Evolutionary conservation across 2,329 filamentous ascomycete species (phyloP).

Genomic region (Monilinia laxa): DNA sequence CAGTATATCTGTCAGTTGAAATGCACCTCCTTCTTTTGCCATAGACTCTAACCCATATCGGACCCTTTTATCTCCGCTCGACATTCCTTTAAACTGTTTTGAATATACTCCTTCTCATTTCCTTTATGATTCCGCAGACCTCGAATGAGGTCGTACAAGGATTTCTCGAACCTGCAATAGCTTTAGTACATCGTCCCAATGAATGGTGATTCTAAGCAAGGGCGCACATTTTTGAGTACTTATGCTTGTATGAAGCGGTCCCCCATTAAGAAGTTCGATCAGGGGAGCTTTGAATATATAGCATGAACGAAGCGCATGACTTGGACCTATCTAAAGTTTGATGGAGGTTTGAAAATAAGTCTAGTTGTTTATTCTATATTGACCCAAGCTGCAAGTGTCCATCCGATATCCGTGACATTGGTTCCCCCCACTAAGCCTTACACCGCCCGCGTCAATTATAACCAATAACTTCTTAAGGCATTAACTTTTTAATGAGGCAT

Average conservation of each 20-base stretch:
- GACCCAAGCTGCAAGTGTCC: slow-evolving; percentile 9
- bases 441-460: slow-evolving; percentile 4
- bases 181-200: slow-evolving; percentile 20
- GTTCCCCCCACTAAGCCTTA: slow-evolving; percentile 7
- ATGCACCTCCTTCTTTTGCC: background rate
- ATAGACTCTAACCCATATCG: slow-evolving; percentile 71
- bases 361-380: background rate
- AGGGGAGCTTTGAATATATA: slow-evolving; percentile 4
- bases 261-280: slow-evolving; percentile 21
- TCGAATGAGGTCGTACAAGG: slow-evolving; percentile 96
- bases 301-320: slow-evolving; percentile 16
- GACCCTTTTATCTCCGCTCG: slow-evolving; percentile 86
- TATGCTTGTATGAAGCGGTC: slow-evolving; percentile 9
- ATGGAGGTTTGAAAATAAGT: background rate
- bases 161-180: slow-evolving; percentile 88
- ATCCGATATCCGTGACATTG: background rate
- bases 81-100: slow-evolving; percentile 92
- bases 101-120: slow-evolving; percentile 91
- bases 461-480: background rate
- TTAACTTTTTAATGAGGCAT: slow-evolving; percentile 1
- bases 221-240: slow-evolving; percentile 26
- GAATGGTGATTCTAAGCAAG: background rate
- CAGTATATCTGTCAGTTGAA: slow-evolving; percentile 25
- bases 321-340: background rate
- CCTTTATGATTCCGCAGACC: slow-evolving; percentile 95